Conservation (phyloP, 345 rosid genomes). For the Pelargonium nanum region DNA sequence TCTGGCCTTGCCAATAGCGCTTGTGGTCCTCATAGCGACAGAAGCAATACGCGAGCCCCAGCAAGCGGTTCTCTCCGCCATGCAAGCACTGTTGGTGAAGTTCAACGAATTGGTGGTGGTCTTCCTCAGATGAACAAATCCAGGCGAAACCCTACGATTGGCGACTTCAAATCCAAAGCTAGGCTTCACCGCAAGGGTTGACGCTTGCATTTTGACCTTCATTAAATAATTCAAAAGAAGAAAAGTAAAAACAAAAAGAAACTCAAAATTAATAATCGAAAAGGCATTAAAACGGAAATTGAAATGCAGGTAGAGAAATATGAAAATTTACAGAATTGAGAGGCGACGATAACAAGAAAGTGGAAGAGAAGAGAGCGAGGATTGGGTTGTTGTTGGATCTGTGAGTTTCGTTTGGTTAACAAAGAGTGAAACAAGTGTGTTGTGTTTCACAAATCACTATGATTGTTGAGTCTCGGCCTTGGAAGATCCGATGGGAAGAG, state of each 20-base stretch:
- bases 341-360: too few species aligned
- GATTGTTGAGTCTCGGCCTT: too few species aligned
- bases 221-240: not conserved
- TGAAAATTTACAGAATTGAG: too few species aligned
- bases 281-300: not conserved
- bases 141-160: conserved; percentile 18
- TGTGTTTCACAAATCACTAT: too few species aligned
- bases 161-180: conserved; percentile 29
- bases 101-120: conserved; percentile 14
- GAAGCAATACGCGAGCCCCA: conserved; percentile 26
- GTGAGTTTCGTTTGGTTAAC: not conserved
- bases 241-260: not conserved
- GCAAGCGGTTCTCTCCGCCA: conserved; percentile 19
- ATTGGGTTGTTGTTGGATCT: not conserved
- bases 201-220: conserved; percentile 43
- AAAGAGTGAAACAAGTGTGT: not conserved
- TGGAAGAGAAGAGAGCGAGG: not conserved
- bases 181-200: conserved; percentile 35
- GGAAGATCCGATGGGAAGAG: conserved; percentile 39
- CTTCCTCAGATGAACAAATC: conserved; percentile 12
- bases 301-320: too few species aligned
- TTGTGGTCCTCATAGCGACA: conserved; percentile 42
- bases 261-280: not conserved
- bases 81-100: conserved; percentile 12
- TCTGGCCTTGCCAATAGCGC: conserved; percentile 39